Conservation (phyloP, 768 basidiomycete genomes). For the Phaeolepiota aurea region DNA sequence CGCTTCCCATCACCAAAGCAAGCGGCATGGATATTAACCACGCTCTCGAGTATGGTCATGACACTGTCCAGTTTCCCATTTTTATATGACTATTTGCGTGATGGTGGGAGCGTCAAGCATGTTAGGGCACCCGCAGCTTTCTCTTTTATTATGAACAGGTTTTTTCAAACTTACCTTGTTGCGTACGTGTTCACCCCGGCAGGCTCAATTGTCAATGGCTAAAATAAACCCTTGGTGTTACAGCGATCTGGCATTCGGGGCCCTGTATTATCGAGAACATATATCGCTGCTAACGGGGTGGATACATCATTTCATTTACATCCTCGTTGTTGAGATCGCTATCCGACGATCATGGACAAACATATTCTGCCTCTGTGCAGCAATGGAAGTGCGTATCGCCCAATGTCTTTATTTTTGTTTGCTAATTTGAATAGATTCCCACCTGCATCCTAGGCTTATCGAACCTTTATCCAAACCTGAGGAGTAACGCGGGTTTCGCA, state of each 20-base stretch:
- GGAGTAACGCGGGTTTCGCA: conserved; percentile 44
- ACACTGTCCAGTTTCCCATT: conserved; percentile 29
- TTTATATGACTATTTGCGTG: conserved; percentile 8
- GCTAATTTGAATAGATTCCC: conserved; percentile 27
- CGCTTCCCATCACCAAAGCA: conserved; percentile 28
- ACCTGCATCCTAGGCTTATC: conserved; percentile 44
- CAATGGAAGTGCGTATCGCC: conserved; percentile 37
- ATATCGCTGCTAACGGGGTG: conserved; percentile 46
- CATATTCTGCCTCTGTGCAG: conserved; percentile 32
- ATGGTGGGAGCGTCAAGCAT: conserved; percentile 8
- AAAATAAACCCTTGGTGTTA: too few species aligned
- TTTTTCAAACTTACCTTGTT: conserved; percentile 12
- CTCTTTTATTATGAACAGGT: conserved; percentile 5
- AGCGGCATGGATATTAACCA: conserved; percentile 39
- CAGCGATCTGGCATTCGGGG: conserved; percentile 39
- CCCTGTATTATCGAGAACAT: conserved; percentile 34
- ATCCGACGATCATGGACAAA: conserved; percentile 25
- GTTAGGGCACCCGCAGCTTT: conserved; percentile 5
- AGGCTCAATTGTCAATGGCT: conserved; percentile 12
- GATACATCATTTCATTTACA: conserved; percentile 39
- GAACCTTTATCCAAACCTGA: conserved; percentile 31
- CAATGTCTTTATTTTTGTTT: not conserved
- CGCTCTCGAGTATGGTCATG: conserved; percentile 22
- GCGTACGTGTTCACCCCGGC: conserved; percentile 1
- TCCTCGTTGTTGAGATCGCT: conserved; percentile 30